Conservation (phyloP, 306 rosid species). For the Acacia confusa region DNA sequence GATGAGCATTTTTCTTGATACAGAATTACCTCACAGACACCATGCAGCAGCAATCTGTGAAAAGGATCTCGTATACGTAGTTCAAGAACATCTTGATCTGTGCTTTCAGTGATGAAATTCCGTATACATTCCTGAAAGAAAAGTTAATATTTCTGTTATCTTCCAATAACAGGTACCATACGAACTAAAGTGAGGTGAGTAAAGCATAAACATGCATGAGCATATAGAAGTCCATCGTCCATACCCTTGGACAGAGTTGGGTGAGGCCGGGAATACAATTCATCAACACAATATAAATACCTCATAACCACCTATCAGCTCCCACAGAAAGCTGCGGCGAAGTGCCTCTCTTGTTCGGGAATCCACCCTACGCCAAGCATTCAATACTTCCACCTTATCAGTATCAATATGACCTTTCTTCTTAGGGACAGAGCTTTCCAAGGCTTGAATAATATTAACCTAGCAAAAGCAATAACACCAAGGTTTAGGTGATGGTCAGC, state of each 20-base stretch:
- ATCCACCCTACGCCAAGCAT: conserved; percentile 47
- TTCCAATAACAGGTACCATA: background rate
- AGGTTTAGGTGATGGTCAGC: conserved; percentile 26
- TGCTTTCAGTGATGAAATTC: conserved; percentile 47
- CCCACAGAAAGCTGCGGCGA: conserved; percentile 74
- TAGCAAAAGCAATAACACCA: conserved; percentile 36
- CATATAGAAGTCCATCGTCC: conserved; percentile 1
- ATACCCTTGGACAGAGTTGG: background rate
- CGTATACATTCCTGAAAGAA: conserved; percentile 60
- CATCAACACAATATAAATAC: conserved; percentile 38
- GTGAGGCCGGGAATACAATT: background rate
- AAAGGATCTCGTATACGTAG: conserved; percentile 78
- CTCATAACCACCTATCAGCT: conserved; percentile 82
- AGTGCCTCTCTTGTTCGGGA: conserved; percentile 88
- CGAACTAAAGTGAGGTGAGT: background rate
- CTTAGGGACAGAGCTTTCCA: conserved; percentile 48
- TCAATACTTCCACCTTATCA: conserved; percentile 33
- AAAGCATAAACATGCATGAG: conserved; percentile 18
- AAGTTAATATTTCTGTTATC: background rate
- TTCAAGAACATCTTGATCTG: conserved; percentile 52
- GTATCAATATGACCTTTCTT: conserved; percentile 60
- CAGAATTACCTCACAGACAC: conserved; percentile 80
- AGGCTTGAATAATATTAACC: conserved; percentile 66
- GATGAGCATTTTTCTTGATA: background rate
- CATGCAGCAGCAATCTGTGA: conserved; percentile 83